Conservation (phyloP, 2,329 filamentous ascomycete genomes). For the Delphinella strobiligena region DNA sequence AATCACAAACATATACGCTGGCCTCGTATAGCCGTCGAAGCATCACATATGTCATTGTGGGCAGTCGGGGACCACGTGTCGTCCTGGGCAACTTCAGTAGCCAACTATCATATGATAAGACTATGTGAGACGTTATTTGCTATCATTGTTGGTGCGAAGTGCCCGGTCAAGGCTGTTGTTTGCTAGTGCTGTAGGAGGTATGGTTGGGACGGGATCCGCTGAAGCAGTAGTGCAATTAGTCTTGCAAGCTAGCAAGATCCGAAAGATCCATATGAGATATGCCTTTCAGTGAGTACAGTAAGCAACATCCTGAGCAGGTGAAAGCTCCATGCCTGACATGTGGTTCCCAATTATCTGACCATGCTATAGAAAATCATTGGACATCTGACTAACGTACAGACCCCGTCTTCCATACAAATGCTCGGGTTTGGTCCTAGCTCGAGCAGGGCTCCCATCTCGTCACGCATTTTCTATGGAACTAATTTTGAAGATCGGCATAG, state of each 20-base stretch:
- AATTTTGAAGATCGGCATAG: too few species aligned
- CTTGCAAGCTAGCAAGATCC: neutral
- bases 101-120: too few species aligned
- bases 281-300: too few species aligned
- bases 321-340: neutral
- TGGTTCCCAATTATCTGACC: neutral
- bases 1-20: too few species aligned
- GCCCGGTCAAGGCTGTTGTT: neutral
- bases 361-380: neutral
- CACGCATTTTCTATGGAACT: too few species aligned
- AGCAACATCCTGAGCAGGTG: neutral
- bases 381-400: neutral
- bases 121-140: too few species aligned
- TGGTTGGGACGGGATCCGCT: neutral
- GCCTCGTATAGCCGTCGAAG: too few species aligned
- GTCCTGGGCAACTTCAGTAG: too few species aligned
- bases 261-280: too few species aligned
- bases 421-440: neutral
- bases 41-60: too few species aligned
- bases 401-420: neutral
- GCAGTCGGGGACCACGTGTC: too few species aligned
- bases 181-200: neutral
- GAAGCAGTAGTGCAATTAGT: neutral
- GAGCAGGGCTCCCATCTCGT: neutral
- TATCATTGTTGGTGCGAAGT: too few species aligned